phyloP scores from a whole-genome alignment of 805 yeast genomes.

The Ogataea henricii region DNA sequence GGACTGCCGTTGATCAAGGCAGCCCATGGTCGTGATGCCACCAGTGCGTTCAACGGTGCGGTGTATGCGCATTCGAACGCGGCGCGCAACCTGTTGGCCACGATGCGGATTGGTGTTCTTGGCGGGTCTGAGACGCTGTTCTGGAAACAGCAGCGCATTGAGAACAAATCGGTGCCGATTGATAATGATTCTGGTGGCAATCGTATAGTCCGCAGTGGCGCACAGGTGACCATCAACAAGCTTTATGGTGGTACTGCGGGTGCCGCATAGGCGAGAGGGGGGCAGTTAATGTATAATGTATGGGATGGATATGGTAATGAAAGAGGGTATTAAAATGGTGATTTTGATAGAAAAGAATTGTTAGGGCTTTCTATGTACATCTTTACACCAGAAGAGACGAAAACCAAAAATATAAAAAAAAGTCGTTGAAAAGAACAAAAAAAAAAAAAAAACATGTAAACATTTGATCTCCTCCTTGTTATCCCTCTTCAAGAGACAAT shows the following conservation, averaged over 20 bases:
- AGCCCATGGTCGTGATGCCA: slow-evolving; percentile 90
- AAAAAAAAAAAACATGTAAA: background rate
- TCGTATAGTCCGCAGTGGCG: slow-evolving; percentile 59
- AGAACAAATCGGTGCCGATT: slow-evolving; percentile 63
- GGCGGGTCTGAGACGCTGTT: slow-evolving; percentile 81
- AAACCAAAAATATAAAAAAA: too few relatives aligned
- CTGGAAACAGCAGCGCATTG: slow-evolving; percentile 72
- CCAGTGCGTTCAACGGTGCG: slow-evolving; percentile 92
- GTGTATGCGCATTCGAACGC: slow-evolving; percentile 93
- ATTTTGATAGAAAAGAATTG: too few relatives aligned
- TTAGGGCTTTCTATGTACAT: too few relatives aligned
- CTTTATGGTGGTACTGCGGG: slow-evolving; percentile 55
- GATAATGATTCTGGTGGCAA: slow-evolving; percentile 56
- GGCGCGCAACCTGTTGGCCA: slow-evolving; percentile 85
- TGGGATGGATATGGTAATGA: background rate
- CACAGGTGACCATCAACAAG: slow-evolving; percentile 50
- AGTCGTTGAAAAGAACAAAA: background rate
- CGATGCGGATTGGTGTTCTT: slow-evolving; percentile 90
- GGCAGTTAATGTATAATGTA: background rate
- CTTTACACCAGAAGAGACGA: background rate
- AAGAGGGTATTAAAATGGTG: background rate
- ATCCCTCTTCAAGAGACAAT: too few relatives aligned
- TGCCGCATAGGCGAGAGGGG: slow-evolving; percentile 47
- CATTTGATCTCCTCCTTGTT: too few relatives aligned
- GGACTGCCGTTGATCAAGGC: slow-evolving; percentile 77